These are phyloP conservation scores for Groenewaldozyma salmanticensis DNA, from an alignment of 805 yeast genomes.

Conservation along the genomic window DNA sequence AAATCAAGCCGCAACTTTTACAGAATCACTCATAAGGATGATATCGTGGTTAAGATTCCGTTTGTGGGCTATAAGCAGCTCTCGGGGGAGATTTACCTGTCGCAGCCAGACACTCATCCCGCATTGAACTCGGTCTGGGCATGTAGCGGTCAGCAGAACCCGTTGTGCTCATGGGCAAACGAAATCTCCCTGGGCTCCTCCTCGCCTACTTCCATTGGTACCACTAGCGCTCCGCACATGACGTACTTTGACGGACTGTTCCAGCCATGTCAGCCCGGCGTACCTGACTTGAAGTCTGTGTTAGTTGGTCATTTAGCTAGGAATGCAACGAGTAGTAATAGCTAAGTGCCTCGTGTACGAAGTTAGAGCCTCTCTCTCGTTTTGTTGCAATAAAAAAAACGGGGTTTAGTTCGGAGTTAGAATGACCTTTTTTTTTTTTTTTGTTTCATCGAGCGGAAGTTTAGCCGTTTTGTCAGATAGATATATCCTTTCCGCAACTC, in stretches of 20 bases:
- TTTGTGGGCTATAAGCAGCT: constrained; percentile 9
- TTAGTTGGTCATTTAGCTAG: no score
- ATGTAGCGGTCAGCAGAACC: constrained; percentile 4
- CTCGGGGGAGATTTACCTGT: constrained; percentile 8
- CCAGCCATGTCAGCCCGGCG: neutral
- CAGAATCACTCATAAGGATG: constrained; percentile 11
- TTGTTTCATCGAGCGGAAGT: no score
- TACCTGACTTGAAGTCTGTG: no score
- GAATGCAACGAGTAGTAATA: no score
- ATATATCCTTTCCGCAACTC: no score
- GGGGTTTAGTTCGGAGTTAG: no score
- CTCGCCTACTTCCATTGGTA: neutral
- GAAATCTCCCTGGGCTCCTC: neutral
- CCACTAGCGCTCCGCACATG: neutral
- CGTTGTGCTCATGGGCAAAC: constrained; percentile 5
- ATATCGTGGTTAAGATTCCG: constrained; percentile 12
- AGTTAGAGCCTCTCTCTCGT: no score
- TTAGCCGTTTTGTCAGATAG: no score
- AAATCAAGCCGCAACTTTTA: constrained; percentile 5
- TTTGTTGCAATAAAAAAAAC: no score
- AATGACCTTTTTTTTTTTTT: no score
- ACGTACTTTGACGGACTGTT: neutral
- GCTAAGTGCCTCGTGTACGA: no score
- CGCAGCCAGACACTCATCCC: constrained; percentile 1
- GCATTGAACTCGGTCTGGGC: neutral